Evolutionary conservation across 2,329 filamentous ascomycete species (phyloP).

Genomic region (Phyllachora maydis): DNA sequence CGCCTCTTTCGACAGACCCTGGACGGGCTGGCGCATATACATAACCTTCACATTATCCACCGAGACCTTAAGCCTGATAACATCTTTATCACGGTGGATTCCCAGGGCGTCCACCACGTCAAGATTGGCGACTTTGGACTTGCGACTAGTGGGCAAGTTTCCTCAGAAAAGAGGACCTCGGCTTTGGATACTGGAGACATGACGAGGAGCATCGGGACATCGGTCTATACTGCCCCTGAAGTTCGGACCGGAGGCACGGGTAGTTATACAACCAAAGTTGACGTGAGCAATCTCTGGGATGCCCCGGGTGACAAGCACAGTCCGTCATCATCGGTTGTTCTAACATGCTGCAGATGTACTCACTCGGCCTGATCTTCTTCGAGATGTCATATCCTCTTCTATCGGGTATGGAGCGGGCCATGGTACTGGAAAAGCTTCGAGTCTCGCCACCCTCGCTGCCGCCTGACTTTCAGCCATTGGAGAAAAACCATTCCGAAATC

Average conservation of each 20-base stretch:
- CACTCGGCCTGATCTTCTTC: constrained; percentile 90
- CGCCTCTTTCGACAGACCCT: constrained; percentile 77
- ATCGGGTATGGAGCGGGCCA: constrained; percentile 40
- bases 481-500: constrained; percentile 60
- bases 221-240: constrained; percentile 86
- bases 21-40: constrained; percentile 78
- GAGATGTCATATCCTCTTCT: constrained; percentile 72
- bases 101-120: constrained; percentile 66
- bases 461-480: constrained; percentile 43
- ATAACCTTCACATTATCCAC: constrained; percentile 80
- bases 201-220: constrained; percentile 54
- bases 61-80: constrained; percentile 95
- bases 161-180: constrained; percentile 29
- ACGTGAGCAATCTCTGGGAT: constrained; percentile 43
- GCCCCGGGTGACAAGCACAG: no score
- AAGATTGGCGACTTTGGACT: constrained; percentile 95
- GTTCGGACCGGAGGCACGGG: constrained; percentile 55
- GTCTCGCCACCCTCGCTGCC: constrained; percentile 50
- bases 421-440: constrained; percentile 46
- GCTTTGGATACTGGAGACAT: constrained; percentile 36
- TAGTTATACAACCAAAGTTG: constrained; percentile 81
- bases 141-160: constrained; percentile 70
- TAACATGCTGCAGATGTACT: constrained; percentile 97
- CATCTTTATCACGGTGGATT: constrained; percentile 56
- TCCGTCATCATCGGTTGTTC: no score